Percentiles rank a stretch among this genome's conserved stretches.
These are phyloP conservation scores for Gracilaria gracilis DNA, from an alignment of 23 red algal genomes.

Conservation along the genomic window DNA sequence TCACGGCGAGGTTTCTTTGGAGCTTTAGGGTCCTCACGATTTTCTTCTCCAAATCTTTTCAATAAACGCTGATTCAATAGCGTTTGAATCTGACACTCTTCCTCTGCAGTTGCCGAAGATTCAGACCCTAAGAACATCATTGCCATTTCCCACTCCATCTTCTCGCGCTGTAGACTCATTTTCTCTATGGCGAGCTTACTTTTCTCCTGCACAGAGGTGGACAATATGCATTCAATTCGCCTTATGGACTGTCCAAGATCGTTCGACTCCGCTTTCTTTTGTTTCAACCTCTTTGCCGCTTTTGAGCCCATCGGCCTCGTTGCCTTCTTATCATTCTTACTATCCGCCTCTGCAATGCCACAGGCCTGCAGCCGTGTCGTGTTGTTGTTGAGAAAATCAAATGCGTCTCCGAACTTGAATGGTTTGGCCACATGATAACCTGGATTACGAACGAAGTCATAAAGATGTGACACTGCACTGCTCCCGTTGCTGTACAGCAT, in stretches of 20 bases:
- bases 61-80: background rate
- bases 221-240: background rate
- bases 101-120: background rate
- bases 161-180: background rate
- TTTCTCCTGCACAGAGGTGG: background rate
- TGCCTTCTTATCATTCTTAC: too few relatives aligned
- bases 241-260: background rate
- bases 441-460: background rate
- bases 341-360: too few relatives aligned
- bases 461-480: background rate
- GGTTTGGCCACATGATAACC: constrained; percentile 20
- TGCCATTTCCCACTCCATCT: background rate
- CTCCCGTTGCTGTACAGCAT: constrained; percentile 13
- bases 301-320: too few relatives aligned
- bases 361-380: too few relatives aligned
- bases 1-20: background rate
- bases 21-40: too few relatives aligned
- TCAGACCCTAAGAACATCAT: background rate
- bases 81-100: background rate
- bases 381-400: background rate
- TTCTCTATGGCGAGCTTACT: background rate
- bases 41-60: background rate
- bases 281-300: too few relatives aligned
- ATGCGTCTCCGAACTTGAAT: constrained; percentile 6
- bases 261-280: too few relatives aligned